Percentiles rank a stretch among this genome's conserved stretches.
Evolutionary conservation across 2,329 filamentous ascomycete species (phyloP).

Genomic region (Erysiphe pulchra): DNA sequence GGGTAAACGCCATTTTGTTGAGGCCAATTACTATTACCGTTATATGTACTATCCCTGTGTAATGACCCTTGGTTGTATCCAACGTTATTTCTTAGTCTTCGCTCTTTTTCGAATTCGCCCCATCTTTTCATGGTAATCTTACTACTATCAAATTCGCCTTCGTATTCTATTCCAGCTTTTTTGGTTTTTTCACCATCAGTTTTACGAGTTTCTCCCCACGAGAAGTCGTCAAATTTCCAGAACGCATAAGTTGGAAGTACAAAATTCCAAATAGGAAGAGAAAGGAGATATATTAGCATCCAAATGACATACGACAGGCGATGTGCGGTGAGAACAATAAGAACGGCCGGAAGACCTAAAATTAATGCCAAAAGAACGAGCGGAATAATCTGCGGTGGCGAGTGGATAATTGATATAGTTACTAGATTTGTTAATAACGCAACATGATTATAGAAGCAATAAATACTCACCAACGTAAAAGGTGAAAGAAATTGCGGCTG

Average conservation of each 20-base stretch:
- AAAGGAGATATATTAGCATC: conserved; percentile 91
- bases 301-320: conserved; percentile 76
- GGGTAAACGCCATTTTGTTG: too few species aligned
- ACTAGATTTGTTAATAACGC: conserved; percentile 22
- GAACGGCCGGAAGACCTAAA: conserved; percentile 70
- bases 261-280: conserved; percentile 94
- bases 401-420: conserved; percentile 58
- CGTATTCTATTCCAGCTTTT: conserved; percentile 63
- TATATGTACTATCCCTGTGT: too few species aligned
- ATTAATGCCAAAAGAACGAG: conserved; percentile 74
- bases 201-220: conserved; percentile 94
- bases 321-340: conserved; percentile 85
- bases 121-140: conserved; percentile 99
- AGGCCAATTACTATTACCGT: too few species aligned
- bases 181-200: conserved; percentile 74
- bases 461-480: conserved; percentile 64
- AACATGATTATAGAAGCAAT: background rate
- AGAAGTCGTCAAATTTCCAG: conserved; percentile 99
- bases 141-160: conserved; percentile 92
- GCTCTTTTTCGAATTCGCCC: conserved; percentile 77
- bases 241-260: conserved; percentile 81
- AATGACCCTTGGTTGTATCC: background rate
- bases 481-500: conserved; percentile 89
- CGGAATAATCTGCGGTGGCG: conserved; percentile 63
- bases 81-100: conserved; percentile 9